A percentile compares a stretch with the other conserved stretches of the same genome.
Evolutionary conservation across 1,284 basidiomycete species (phyloP).

Genomic region (Trametes pubescens): DNA sequence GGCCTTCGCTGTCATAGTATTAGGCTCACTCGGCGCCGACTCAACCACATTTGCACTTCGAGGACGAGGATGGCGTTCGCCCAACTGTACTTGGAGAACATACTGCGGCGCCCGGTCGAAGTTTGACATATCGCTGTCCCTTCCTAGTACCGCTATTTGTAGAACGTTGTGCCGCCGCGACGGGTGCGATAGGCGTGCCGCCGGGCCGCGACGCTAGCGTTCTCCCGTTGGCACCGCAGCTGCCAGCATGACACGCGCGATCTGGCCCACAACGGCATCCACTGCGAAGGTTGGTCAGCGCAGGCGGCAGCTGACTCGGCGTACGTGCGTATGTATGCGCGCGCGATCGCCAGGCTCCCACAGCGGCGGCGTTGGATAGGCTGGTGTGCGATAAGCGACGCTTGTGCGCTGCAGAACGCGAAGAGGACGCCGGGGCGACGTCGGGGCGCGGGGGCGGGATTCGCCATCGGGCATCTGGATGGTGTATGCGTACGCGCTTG

Average conservation of each 20-base stretch:
- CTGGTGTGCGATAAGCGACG: background rate
- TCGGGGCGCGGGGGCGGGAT: conserved; percentile 6
- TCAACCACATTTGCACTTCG: no score
- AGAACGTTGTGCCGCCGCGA: background rate
- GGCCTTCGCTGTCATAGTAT: no score
- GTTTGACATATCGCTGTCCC: no score
- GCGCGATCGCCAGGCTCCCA: background rate
- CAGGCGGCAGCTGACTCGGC: conserved; percentile 9
- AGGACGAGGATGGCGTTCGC: no score
- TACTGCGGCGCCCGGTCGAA: no score
- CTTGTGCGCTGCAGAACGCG: background rate
- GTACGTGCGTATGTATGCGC: background rate
- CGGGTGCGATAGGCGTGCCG: background rate
- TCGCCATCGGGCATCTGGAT: conserved; percentile 17
- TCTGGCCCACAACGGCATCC: conserved; percentile 5
- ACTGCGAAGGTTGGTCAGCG: conserved; percentile 9
- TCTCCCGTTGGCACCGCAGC: background rate
- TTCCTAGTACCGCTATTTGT: background rate
- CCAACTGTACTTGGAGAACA: no score
- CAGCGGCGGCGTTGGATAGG: background rate
- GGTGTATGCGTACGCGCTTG: conserved; percentile 6
- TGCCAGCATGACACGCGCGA: conserved; percentile 2
- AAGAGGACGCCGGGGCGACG: background rate
- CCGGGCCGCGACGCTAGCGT: conserved; percentile 1
- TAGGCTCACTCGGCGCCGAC: no score